Evolutionary conservation across 2,329 filamentous ascomycete genomes (phyloP), one percentile per base, ranked within the genome.

Genomic region (Talaromyces sp.): DNA sequence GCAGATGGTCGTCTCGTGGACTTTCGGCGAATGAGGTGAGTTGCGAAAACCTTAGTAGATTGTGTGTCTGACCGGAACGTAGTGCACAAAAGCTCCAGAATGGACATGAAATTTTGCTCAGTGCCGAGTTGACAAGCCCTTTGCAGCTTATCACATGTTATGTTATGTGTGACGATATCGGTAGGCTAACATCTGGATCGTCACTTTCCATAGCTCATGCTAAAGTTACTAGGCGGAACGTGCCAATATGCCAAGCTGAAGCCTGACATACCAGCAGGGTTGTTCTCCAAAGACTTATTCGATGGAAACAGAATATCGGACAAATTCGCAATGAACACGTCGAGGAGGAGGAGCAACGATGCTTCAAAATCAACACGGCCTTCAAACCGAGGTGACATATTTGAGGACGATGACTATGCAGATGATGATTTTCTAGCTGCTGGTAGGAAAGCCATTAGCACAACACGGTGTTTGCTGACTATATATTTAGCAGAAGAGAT

Each of bases 121-220:
- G 76, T 22, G 83, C 87, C 0, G 76, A 83, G 0, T 71, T 92
- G 22, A 81, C 73, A 1, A 77, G 77, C 4, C 71, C 79, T 0
- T 82, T 84, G 19, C 84, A 88, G 61, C 76, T 81, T 3, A 83
- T 95, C 36, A 81, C 81, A 27, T 91, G 87, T 63, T 85, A 88
- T 70, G 80, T 93, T 55, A 90, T 91, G 73, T 98, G 93, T 66
- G 93, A 97, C 75, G 88, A 92, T 51, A 89, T 98, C 68, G 91
- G 84, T 85, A 72, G 64, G 75, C 17, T 17, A 8, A 22, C 25
- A 13, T 19, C 9, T 13, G 36, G n/a, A n/a, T 15, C 28, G 15
- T 52, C 0, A 49, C 25, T 28, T 17, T 30, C 15, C 22, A 17
- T 3, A 30, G 7, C 6, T 49, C 22, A 58, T 11, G 63, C 73